Evolutionary conservation across 2,329 filamentous ascomycete species (phyloP), one percentile per base, ranked within the genome.

Genomic region (Fonsecaea nubica): DNA sequence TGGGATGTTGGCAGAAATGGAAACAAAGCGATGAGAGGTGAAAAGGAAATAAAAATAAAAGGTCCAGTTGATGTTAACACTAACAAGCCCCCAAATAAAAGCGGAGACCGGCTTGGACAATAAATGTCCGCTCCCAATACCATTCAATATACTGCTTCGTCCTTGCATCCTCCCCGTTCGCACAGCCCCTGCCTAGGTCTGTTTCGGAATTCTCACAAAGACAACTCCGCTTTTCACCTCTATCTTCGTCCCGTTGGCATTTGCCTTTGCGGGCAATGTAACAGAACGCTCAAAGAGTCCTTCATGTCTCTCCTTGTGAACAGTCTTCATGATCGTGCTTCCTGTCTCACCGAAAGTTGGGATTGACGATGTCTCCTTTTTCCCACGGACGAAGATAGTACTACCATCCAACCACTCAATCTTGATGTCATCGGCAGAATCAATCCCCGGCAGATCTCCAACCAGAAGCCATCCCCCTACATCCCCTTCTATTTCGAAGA

Each of bases 221-320:
- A 63, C 48, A n/a, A 66, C 21, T n/a, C 64, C 64, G 32, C 56
- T 38, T 36, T 60, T 55, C 18, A 63, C 64, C 38, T 52, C 55
- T 8, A 60, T n/a, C 35, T 55, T 62, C n/a, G 59, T 48, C 25
- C 45, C 55, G 13, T 56, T 54, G 25, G 36, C n/a, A 32, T 66
- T 30, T 8, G 61, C 64, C 33, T 63, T 50, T 32, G 30, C 42
- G 15, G 64, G 60, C 21, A 63, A 60, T 3, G 60, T 66, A n/a
- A 66, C 50, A 10, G 64, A 66, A 12, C 64, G 54, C 52, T 66
- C 64, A 58, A 66, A 63, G 18, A 54, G 36, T 4, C 60, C 64
- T 58, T 62, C 59, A 18, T 66, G 64, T 53, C 64, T 42, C 45
- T 66, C 60, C 40, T 62, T 66, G 33, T 63, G 64, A 58, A 66